A percentile compares a stretch with the other conserved stretches of the same genome.
Conservation (phyloP, 306 rosid species). For the Vicia faba region DNA sequence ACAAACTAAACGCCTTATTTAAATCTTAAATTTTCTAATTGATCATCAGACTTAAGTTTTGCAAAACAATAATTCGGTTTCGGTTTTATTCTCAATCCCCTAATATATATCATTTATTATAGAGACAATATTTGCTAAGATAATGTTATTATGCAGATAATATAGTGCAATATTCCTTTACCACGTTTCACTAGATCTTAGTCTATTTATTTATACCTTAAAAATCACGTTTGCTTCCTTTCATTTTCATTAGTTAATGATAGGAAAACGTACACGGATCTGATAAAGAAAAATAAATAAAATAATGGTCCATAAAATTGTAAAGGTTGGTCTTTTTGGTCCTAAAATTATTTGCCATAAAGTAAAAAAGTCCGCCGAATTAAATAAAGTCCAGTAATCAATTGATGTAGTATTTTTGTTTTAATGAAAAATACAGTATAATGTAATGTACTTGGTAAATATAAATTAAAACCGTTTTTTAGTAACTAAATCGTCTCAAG, state of each 20-base stretch:
- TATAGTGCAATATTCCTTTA: background rate
- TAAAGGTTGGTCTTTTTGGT: background rate
- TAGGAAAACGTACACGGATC: conserved; percentile 13
- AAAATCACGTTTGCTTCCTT: background rate
- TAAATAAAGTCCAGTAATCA: too few relatives aligned
- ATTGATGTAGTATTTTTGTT: too few relatives aligned
- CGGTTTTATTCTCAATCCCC: too few relatives aligned
- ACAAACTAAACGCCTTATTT: too few relatives aligned
- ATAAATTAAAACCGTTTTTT: too few relatives aligned
- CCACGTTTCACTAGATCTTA: conserved; percentile 6
- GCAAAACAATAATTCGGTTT: too few relatives aligned
- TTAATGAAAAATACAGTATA: too few relatives aligned
- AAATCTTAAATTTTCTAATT: too few relatives aligned
- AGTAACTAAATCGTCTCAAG: too few relatives aligned
- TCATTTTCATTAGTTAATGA: background rate
- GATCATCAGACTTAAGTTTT: too few relatives aligned
- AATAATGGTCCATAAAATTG: background rate
- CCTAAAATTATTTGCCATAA: background rate
- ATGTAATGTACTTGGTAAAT: too few relatives aligned
- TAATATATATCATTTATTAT: background rate
- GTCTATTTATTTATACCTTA: background rate
- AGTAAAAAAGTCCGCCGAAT: background rate
- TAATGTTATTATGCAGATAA: background rate
- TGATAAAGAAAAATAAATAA: background rate
- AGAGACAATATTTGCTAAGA: too few relatives aligned